Evolutionary conservation across 2,329 filamentous ascomycete genomes (phyloP).

Genomic region (Claviceps purpurea): DNA sequence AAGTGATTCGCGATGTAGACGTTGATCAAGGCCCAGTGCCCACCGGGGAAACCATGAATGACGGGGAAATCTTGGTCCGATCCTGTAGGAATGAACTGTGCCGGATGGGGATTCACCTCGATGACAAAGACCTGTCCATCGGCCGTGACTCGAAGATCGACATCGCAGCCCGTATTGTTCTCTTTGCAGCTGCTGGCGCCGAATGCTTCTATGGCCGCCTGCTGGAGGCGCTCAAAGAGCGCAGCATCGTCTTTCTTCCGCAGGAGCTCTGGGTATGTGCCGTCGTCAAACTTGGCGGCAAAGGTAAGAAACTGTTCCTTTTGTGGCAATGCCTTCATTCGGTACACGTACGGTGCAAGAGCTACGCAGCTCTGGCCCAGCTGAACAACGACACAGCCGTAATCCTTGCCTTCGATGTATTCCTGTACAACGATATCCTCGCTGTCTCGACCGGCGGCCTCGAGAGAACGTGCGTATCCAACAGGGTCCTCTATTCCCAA

Average conservation of each 20-base stretch:
- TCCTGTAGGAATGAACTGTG: background rate
- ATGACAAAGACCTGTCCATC: background rate
- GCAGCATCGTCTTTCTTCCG: background rate
- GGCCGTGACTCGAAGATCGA: background rate
- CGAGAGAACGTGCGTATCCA: background rate
- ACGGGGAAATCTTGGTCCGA: background rate
- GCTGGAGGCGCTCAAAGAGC: background rate
- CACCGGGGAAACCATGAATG: background rate
- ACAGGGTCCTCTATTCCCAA: background rate
- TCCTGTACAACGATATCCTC: constrained; percentile 1
- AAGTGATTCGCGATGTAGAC: background rate
- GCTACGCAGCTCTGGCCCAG: background rate
- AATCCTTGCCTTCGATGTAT: background rate
- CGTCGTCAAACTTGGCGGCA: background rate
- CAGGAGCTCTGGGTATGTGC: background rate
- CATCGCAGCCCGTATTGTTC: background rate
- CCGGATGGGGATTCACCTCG: background rate
- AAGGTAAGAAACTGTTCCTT: constrained; percentile 1
- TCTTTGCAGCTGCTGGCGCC: background rate
- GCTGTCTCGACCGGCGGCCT: background rate
- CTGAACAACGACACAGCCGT: background rate
- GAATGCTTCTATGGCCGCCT: background rate
- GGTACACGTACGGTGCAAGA: background rate
- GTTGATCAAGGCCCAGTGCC: background rate
- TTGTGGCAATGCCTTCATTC: background rate